Base-by-base conservation (phyloP, 176 grass and related monocot genomes). In the Musa itinerans region DNA sequence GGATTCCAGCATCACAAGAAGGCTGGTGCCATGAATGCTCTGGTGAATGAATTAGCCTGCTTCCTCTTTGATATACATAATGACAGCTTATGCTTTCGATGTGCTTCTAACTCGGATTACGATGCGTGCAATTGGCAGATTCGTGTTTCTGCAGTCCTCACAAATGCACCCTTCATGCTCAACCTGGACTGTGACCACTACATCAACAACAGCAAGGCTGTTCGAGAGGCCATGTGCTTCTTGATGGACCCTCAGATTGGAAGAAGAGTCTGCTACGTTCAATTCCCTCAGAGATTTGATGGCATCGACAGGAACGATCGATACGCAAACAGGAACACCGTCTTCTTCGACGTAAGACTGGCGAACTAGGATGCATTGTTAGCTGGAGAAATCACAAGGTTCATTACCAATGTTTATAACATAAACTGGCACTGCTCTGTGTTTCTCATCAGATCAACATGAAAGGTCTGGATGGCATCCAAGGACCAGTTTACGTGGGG, bases 1-100 rank as follows among this genome's bases (percentile, higher is more conserved):
- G 95, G 95, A 0, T 99, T 99, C 77, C 85, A 94, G 82, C 96
- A 95, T 81, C 91, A 99, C 84, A 99, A 99, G 96, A 99, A 99
- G 83, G 96, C 96, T 24, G 96, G 96, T 23, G 96, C 96, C 80
- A 99, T 99, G 96, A 99, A 95, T 90, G 83, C 93, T 24, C 80
- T 99, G 72, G 95, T 52, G 14, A 19, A 61, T 62, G 9, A 15
- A 1, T 24, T 24, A 24, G 24, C 24, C 24, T 24, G 20, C 34
- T 63, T n/a, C 5, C 15, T 57, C 12, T 50, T 78, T 51, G 26
- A 27, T 27, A 27, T 27, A 27, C 2, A 27, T 27, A 27, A 27
- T 27, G 26, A 27, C 71, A 72, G 27, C 14, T 25, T 71, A 2
- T 75, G 51, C 73, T 81, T 27, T 23, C 19, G 29, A 50, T 34